A percentile compares a stretch with the other conserved stretches of the same genome.
phyloP scores from a whole-genome alignment of 805 yeast genomes.

The Kluyveromyces wickerhamii region DNA sequence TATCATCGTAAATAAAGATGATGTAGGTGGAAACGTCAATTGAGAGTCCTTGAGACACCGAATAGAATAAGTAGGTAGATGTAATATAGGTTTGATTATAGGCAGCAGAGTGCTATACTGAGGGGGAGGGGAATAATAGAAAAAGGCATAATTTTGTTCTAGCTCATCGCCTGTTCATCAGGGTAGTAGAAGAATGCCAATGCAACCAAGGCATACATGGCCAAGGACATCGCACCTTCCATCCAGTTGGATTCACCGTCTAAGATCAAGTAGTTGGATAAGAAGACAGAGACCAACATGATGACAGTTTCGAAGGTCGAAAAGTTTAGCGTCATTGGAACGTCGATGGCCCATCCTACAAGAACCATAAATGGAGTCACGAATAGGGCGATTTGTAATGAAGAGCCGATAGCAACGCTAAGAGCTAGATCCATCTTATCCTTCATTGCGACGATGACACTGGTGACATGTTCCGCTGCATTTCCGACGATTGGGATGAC shows the following conservation, averaged over 20 bases:
- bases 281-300: constrained; percentile 79
- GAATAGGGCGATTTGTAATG: constrained; percentile 90
- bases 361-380: constrained; percentile 94
- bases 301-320: constrained; percentile 92
- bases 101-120: no score
- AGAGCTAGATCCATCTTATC: constrained; percentile 96
- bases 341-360: constrained; percentile 85
- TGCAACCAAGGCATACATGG: constrained; percentile 81
- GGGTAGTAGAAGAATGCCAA: constrained; percentile 89
- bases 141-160: constrained; percentile 1
- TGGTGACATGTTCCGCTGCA: constrained; percentile 98
- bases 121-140: constrained; percentile 1
- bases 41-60: no score
- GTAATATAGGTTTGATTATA: no score
- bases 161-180: constrained; percentile 30
- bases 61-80: no score
- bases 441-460: constrained; percentile 88
- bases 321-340: constrained; percentile 89
- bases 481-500: constrained; percentile 96
- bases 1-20: not conserved
- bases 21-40: no score
- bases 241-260: constrained; percentile 97
- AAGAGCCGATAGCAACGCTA: constrained; percentile 94
- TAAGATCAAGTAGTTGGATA: constrained; percentile 75
- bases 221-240: constrained; percentile 87